Evolutionary conservation across 2,329 filamentous ascomycete species (phyloP), one percentile per base, ranked within the genome.

Genomic region (Ophiostoma triangulosporum): DNA sequence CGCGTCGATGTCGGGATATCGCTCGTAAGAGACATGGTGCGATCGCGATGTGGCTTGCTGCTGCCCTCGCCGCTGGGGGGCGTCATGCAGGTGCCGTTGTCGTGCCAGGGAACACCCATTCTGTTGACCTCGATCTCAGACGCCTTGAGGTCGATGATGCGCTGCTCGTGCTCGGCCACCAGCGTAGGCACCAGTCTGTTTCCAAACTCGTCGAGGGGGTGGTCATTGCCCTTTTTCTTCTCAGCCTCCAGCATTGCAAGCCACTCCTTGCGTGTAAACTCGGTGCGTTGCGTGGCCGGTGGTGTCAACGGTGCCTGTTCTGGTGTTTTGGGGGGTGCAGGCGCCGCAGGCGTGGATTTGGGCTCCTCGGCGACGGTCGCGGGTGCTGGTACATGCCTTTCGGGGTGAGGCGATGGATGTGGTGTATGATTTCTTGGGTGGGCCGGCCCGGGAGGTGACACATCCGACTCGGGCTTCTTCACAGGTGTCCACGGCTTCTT

Each of bases 401-500:
- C 46, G 14, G 33, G 17, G 32, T 51, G 32, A 15, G 31, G 32
- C 26, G n/a, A n/a, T n/a, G n/a, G n/a, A n/a, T 36, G 49, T 15
- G 20, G 43, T 29, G 43, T 20, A 14, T 14, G 3, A 7, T 7
- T 7, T 20, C 15, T 29, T 6, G 43, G 26, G 9, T 46, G 26
- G 26, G 43, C 26, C 3, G 27, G 40, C 4, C 48, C 65, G 60
- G 60, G 58, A 14, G 62, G 57, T 1, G 66, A 62, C 26, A 46
- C 56, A 4, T 63, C 60, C 20, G 59, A 54, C 17, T 61, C 60
- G 0, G 63, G 59, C 20, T 61, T 61, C 46, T 63, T 61, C 2
- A 66, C 75, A 1, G 83, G 81, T 27, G 75, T 82, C 81, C 84
- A 88, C 14, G 84, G 81, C 58, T 75, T 79, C 68, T 82, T 84